These are phyloP conservation scores for Entonaema liquescens DNA, from an alignment of 495 filamentous ascomycete species.

Conservation along the genomic window DNA sequence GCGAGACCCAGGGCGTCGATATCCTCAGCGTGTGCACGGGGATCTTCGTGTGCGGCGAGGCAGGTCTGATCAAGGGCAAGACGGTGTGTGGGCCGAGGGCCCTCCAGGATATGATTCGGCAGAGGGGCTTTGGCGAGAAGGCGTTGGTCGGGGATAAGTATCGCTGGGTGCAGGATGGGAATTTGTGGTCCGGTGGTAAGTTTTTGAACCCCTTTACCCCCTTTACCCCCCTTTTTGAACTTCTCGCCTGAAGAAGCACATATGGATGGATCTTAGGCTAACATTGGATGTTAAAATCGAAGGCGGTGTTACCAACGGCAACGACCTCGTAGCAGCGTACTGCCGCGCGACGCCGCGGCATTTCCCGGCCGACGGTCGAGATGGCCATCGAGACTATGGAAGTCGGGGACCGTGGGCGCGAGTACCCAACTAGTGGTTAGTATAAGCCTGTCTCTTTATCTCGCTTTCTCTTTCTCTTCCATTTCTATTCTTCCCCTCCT, in stretches of 20 bases:
- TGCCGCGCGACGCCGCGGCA: constrained; percentile 50
- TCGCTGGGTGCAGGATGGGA: constrained; percentile 64
- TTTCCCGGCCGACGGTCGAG: constrained; percentile 59
- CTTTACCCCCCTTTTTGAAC: neutral
- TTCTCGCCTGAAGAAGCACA: too few species aligned
- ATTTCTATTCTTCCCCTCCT: neutral
- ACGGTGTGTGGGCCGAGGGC: constrained; percentile 60
- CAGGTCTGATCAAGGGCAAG: constrained; percentile 60
- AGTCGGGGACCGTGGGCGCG: constrained; percentile 56
- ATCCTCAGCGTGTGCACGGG: constrained; percentile 66
- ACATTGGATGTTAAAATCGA: too few species aligned
- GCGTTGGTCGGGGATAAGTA: constrained; percentile 56
- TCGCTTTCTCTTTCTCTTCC: constrained; percentile 43
- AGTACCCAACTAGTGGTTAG: constrained; percentile 53
- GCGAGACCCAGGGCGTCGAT: constrained; percentile 47
- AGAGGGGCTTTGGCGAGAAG: constrained; percentile 55
- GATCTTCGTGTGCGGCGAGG: constrained; percentile 56
- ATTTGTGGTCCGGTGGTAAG: constrained; percentile 68
- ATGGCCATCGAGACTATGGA: constrained; percentile 60
- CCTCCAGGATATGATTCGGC: constrained; percentile 55
- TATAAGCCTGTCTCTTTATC: too few species aligned
- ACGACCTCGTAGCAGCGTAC: constrained; percentile 68
- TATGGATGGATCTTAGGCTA: too few species aligned
- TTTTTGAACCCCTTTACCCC: neutral
- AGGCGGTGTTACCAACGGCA: constrained; percentile 71